A percentile compares a stretch with the other conserved stretches of the same genome.
Conservation (phyloP, 225 moss, liverwort and hornwort species). For the Marchantia polymorpha region DNA sequence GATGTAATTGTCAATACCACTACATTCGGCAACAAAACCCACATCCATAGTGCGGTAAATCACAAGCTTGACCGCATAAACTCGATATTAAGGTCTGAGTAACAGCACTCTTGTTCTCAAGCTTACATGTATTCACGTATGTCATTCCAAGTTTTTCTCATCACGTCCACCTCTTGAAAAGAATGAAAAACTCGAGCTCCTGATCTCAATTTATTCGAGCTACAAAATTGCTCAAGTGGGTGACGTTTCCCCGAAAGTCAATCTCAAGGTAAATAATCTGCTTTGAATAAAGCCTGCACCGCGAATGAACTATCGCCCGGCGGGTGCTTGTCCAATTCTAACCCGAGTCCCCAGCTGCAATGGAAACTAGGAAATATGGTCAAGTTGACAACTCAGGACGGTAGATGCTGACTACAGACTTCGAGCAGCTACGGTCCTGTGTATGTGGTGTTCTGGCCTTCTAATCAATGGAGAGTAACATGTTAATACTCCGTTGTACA, state of each 20-base stretch:
- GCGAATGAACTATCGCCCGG: background rate
- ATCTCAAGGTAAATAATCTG: background rate
- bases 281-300: background rate
- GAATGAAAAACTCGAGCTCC: background rate
- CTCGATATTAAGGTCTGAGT: too few species aligned
- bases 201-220: background rate
- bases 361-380: background rate
- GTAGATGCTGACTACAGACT: too few species aligned
- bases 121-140: too few species aligned
- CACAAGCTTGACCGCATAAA: too few species aligned
- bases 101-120: too few species aligned
- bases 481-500: too few species aligned
- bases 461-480: too few species aligned
- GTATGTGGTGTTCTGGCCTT: background rate
- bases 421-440: background rate
- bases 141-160: too few species aligned
- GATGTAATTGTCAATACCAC: too few species aligned
- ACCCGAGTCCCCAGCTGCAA: background rate
- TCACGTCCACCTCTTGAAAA: background rate
- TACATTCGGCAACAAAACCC: too few species aligned
- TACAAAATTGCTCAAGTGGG: background rate
- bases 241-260: background rate
- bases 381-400: background rate
- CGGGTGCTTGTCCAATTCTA: background rate
- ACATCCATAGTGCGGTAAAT: too few species aligned